Evolutionary conservation across 2,329 filamentous ascomycete species (phyloP).

Genomic region (Aspergillus fumigatiaffinis): DNA sequence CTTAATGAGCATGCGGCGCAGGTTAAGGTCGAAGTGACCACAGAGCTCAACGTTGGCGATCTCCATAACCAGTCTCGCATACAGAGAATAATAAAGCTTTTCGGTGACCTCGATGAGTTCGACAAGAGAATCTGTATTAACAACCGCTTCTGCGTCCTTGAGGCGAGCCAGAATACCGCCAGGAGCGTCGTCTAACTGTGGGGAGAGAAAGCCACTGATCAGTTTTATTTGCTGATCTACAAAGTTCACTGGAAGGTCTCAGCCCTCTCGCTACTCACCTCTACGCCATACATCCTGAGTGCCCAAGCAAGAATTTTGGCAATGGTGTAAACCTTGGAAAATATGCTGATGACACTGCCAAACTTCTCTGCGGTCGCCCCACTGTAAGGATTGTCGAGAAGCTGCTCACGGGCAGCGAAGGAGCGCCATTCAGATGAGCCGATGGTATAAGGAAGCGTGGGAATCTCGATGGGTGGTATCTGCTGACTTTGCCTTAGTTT

Average conservation of each 20-base stretch:
- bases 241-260: background rate
- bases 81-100: conserved; percentile 35
- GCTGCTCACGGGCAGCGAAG: conserved; percentile 8
- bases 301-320: conserved; percentile 33
- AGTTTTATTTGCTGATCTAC: background rate
- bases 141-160: conserved; percentile 25
- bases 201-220: background rate
- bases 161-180: conserved; percentile 30
- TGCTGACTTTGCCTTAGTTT: conserved; percentile 4
- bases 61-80: conserved; percentile 35
- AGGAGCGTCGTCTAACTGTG: conserved; percentile 28
- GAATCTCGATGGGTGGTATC: conserved; percentile 16
- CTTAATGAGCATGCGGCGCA: conserved; percentile 15
- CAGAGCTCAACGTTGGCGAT: conserved; percentile 35
- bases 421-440: conserved; percentile 28
- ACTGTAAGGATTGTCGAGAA: conserved; percentile 15
- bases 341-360: conserved; percentile 26
- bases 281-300: conserved; percentile 30
- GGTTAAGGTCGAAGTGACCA: conserved; percentile 24
- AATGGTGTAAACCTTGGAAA: conserved; percentile 31
- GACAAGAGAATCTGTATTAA: conserved; percentile 23
- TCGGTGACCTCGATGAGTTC: conserved; percentile 33
- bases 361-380: conserved; percentile 22
- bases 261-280: conserved; percentile 21
- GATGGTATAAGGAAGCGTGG: conserved; percentile 28